Evolutionary conservation across 2,329 filamentous ascomycete species (phyloP), one percentile per base, ranked within the genome.

Genomic region (Neofusicoccum kwambonambiense): DNA sequence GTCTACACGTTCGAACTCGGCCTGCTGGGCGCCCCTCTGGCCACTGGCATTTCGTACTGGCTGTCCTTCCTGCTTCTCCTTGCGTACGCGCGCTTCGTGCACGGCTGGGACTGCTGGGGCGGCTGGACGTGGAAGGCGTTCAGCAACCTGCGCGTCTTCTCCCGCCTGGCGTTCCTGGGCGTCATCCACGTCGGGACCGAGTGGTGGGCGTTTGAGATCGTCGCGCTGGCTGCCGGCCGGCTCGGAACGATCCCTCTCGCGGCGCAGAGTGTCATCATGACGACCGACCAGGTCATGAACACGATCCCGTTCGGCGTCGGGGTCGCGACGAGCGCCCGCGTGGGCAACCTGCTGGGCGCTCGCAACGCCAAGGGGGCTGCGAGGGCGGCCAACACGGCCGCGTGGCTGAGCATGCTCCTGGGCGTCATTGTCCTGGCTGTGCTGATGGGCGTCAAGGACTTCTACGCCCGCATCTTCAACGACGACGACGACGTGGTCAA

Each of bases 151-250:
- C 78, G 84, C 15, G 87, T 87, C 0, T 96, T 96, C 74, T 83
- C 90, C 1, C 86, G 87, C 9, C 86, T 96, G 3, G 91, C 92
- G 0, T 77, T 90, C 13, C 81, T 96, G 0, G 93, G 92, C 0
- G 83, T 96, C 47, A 79, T 96, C 3, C 92, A 96, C 68, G 90
- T 96, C 4, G 93, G 91, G 3, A 95, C 92, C 0, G 93, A 96
- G 77, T 96, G 92, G 92, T 96, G 92, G 92, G 93, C 92, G 0
- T 96, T 96, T 70, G 92, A 96, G 77, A 94, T 96, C 69, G 91
- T 96, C 1, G 91, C 92, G 1, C 84, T 96, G 0, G 91, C 90
- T 1, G 92, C 92, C 4, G 92, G 92, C 1, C 85, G 89, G 41
- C 84, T 96, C 0, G 93, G 93, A 3, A 93, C 90, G 0, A 79